Conservation (phyloP, 306 rosid genomes). For the Trifolium pratense region DNA sequence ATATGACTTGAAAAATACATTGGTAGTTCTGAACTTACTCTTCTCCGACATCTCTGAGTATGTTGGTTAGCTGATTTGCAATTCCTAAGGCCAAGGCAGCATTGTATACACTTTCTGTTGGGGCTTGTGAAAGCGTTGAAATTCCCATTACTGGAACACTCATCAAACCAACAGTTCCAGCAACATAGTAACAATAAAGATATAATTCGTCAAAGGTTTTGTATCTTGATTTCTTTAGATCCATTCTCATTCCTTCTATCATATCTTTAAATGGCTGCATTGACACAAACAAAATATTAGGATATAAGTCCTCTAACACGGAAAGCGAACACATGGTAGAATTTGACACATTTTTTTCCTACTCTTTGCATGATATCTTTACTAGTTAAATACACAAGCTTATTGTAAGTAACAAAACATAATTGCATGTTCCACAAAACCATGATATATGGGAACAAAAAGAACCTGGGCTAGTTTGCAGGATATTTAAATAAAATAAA, state of each 20-base stretch:
- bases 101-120: constrained; percentile 63
- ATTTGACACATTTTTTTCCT: not conserved
- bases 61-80: constrained; percentile 68
- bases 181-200: constrained; percentile 68
- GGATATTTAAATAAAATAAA: not conserved
- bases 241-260: constrained; percentile 69
- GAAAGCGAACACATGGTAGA: not conserved
- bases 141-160: constrained; percentile 72
- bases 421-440: constrained; percentile 23
- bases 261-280: constrained; percentile 66
- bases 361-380: not conserved
- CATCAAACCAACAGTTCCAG: constrained; percentile 69
- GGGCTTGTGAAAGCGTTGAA: constrained; percentile 50
- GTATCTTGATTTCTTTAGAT: constrained; percentile 59
- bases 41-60: constrained; percentile 70
- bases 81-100: constrained; percentile 67
- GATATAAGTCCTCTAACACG: constrained; percentile 16
- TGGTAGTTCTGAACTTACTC: constrained; percentile 49
- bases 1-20: constrained; percentile 38
- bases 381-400: constrained; percentile 3
- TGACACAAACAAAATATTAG: constrained; percentile 6
- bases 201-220: constrained; percentile 60
- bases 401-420: constrained; percentile 9
- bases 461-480: constrained; percentile 12
- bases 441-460: constrained; percentile 8